Conservation (phyloP, 805 yeast genomes). For the Barnettozyma californica region DNA sequence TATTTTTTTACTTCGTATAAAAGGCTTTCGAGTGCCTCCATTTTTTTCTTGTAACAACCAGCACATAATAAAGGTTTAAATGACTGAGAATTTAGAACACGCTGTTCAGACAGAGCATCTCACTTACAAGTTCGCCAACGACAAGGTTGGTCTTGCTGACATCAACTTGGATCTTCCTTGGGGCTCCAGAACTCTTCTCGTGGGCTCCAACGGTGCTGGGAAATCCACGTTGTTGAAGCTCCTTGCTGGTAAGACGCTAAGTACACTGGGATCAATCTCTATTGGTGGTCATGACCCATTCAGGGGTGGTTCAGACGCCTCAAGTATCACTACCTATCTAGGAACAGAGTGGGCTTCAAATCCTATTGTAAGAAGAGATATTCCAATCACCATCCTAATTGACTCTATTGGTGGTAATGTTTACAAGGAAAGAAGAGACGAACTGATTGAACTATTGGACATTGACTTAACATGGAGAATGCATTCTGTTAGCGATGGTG, state of each 20-base stretch:
- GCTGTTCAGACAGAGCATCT: conserved; percentile 63
- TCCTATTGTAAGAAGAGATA: conserved; percentile 84
- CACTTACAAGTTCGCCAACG: conserved; percentile 61
- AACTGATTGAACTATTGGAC: conserved; percentile 71
- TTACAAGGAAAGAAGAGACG: conserved; percentile 70
- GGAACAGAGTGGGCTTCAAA: conserved; percentile 98
- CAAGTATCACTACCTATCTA: conserved; percentile 61
- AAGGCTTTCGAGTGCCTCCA: background rate
- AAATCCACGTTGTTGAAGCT: conserved; percentile 83
- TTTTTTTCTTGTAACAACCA: background rate
- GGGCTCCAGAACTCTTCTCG: conserved; percentile 68
- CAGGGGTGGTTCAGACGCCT: conserved; percentile 43
- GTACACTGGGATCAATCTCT: conserved; percentile 60
- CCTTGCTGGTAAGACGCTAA: conserved; percentile 86
- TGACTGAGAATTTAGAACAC: conserved; percentile 6
- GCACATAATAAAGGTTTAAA: background rate
- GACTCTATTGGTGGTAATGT: conserved; percentile 76
- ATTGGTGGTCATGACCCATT: conserved; percentile 91
- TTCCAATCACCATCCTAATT: conserved; percentile 75
- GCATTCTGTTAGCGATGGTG: conserved; percentile 92
- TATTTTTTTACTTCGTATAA: background rate
- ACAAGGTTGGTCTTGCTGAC: conserved; percentile 61
- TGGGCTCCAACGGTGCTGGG: conserved; percentile 98
- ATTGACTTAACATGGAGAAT: conserved; percentile 88
- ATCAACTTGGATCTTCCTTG: conserved; percentile 58